Evolutionary conservation across 1,284 basidiomycete species (phyloP).

Genomic region (Mixia osmundae): DNA sequence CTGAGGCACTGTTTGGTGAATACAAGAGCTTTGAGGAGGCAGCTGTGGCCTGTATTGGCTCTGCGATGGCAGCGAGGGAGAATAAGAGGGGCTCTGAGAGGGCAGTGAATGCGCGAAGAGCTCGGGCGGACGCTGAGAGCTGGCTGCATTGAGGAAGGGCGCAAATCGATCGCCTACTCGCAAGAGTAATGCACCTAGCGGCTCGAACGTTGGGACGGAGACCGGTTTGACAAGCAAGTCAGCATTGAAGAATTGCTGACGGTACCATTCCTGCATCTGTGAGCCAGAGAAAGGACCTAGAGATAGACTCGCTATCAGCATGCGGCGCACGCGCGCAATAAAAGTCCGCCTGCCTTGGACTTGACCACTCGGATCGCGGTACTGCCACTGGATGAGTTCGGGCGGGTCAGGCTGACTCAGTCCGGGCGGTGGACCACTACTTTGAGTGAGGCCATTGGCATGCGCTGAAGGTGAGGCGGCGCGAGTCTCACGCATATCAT

Average conservation of each 20-base stretch:
- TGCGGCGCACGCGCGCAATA: neutral
- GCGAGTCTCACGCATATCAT: too few relatives aligned
- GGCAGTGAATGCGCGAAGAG: too few relatives aligned
- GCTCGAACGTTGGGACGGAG: constrained; percentile 21
- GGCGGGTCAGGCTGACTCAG: too few relatives aligned
- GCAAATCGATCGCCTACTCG: constrained; percentile 18
- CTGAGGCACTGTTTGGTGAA: too few relatives aligned
- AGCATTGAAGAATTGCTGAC: constrained; percentile 69
- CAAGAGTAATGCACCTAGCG: constrained; percentile 21
- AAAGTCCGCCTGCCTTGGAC: neutral
- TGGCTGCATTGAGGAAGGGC: constrained; percentile 20
- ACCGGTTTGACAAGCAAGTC: constrained; percentile 34
- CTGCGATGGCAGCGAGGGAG: too few relatives aligned
- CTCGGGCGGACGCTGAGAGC: constrained; percentile 3
- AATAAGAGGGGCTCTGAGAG: too few relatives aligned
- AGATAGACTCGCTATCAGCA: neutral
- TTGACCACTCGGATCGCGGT: neutral
- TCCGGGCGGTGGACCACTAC: too few relatives aligned
- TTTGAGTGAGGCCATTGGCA: too few relatives aligned
- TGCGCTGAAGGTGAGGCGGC: too few relatives aligned
- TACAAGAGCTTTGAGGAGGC: too few relatives aligned
- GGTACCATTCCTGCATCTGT: constrained; percentile 90
- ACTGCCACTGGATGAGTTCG: constrained; percentile 1
- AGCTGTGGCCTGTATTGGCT: too few relatives aligned
- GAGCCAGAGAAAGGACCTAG: constrained; percentile 68